Evolutionary conservation across 164 flowering plant species (phyloP), one percentile per base, ranked within the genome.

Genomic region (Tinospora cordifolia): DNA sequence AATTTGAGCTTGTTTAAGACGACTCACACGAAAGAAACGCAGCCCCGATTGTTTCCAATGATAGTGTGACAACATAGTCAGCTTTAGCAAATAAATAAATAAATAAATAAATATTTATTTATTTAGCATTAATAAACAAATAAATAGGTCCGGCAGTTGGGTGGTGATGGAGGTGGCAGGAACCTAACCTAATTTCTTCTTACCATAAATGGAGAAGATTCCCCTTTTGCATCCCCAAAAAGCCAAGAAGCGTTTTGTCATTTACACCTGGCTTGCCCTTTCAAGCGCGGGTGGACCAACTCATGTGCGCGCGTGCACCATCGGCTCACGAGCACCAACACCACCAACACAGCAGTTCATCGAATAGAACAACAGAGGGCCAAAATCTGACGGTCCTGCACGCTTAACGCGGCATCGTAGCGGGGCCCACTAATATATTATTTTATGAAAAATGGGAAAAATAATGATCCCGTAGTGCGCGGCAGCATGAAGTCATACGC

Each of bases 131-230:
- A 30, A 30, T 30, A 30, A 30, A 30, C 36, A 30, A 30, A 30
- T 30, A 34, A 66, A 67, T 25, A 62, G 46, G n/a, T 30, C 36
- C 17, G 62, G 72, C 59, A 54, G 2, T 51, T 36, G 34, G 47
- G 60, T 39, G 22, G 19, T 36, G 46, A 11, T 25, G 60, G n/a
- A n/a, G n/a, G 25, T 54, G 24, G 6, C 63, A 54, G 46, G 63
- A 34, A 54, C 38, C 39, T 73, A n/a, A 54, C 36, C 36, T 30
- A 30, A 30, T 30, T 30, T 30, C 38, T 26, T 22, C 22, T 69
- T 65, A 63, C 79, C 69, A 63, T 26, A 68, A 63, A 46, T 72
- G 65, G 79, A 64, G n/a, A 68, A 72, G 75, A 76, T 72, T 76
- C 79, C 59, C 64, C 57, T 39, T 36, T 46, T 38, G 21, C 63